Percentiles rank a stretch among this genome's conserved stretches.
phyloP scores from a whole-genome alignment of 2,329 filamentous ascomycete species.

The Calonectria honghensis region DNA sequence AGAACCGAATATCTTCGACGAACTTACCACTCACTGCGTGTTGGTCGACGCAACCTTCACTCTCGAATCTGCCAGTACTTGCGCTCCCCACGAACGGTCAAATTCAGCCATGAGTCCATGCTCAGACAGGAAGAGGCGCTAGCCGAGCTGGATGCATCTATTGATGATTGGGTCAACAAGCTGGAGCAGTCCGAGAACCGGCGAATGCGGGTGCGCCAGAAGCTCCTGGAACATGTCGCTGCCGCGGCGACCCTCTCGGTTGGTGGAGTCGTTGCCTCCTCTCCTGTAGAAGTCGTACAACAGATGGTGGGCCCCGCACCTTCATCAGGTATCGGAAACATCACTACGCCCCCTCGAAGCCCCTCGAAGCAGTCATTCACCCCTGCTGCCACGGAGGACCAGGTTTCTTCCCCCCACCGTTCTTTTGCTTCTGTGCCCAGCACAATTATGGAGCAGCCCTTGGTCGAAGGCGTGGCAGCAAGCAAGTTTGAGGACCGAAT shows the following conservation, averaged over 20 bases:
- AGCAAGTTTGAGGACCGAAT: constrained; percentile 54
- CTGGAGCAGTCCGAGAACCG: constrained; percentile 88
- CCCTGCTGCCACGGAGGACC: constrained; percentile 59
- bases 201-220: constrained; percentile 84
- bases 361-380: constrained; percentile 68
- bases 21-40: constrained; percentile 83
- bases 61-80: constrained; percentile 86
- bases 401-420: constrained; percentile 70
- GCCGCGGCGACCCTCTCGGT: constrained; percentile 76
- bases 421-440: constrained; percentile 73
- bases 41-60: constrained; percentile 86
- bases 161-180: constrained; percentile 88
- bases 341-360: constrained; percentile 76
- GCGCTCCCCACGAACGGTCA: constrained; percentile 80
- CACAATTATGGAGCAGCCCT: constrained; percentile 72
- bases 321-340: constrained; percentile 63
- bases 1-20: constrained; percentile 86
- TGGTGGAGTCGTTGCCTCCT: constrained; percentile 49
- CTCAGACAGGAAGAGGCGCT: constrained; percentile 88
- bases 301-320: constrained; percentile 63
- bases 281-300: constrained; percentile 63
- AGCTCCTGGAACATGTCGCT: constrained; percentile 87
- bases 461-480: constrained; percentile 64
- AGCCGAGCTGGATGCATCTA: constrained; percentile 83
- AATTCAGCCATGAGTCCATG: constrained; percentile 84